phyloP scores from a whole-genome alignment of 2,329 filamentous ascomycete genomes.

The Tricladium varicosporioides region DNA sequence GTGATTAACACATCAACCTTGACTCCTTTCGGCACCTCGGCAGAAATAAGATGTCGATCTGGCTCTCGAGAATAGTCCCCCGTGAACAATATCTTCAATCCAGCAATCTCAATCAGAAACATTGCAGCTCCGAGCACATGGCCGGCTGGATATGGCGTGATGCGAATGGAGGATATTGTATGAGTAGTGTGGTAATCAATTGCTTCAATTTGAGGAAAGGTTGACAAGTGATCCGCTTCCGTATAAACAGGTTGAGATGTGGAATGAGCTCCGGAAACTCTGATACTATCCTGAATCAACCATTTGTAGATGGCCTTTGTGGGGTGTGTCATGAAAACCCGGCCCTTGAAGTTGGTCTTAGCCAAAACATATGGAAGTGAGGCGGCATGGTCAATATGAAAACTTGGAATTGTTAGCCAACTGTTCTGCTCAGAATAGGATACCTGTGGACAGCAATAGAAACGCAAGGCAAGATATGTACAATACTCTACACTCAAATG shows the following conservation, averaged over 20 bases:
- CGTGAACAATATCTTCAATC: conserved; percentile 94
- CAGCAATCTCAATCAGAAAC: conserved; percentile 97
- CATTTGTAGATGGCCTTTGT: conserved; percentile 99
- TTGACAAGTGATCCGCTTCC: conserved; percentile 91
- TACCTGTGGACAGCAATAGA: background rate
- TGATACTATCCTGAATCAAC: conserved; percentile 95
- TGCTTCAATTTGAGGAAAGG: conserved; percentile 90
- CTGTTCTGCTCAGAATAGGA: background rate
- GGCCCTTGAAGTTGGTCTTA: conserved; percentile 95
- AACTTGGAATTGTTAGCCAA: conserved; percentile 56
- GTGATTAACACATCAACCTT: conserved; percentile 97
- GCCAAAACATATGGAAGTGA: conserved; percentile 96
- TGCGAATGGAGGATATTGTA: conserved; percentile 92
- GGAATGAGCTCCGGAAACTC: conserved; percentile 73
- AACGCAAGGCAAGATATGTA: conserved; percentile 28
- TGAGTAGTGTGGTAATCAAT: conserved; percentile 99
- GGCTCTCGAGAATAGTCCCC: conserved; percentile 97
- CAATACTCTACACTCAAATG: conserved; percentile 22
- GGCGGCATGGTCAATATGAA: conserved; percentile 97
- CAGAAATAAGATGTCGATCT: conserved; percentile 92
- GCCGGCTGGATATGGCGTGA: conserved; percentile 94
- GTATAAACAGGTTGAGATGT: conserved; percentile 80
- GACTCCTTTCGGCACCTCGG: conserved; percentile 81
- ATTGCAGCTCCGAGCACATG: conserved; percentile 98
- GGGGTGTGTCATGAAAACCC: conserved; percentile 98